phyloP scores from a whole-genome alignment of 2,329 filamentous ascomycete genomes.

The Alternaria sp. region DNA sequence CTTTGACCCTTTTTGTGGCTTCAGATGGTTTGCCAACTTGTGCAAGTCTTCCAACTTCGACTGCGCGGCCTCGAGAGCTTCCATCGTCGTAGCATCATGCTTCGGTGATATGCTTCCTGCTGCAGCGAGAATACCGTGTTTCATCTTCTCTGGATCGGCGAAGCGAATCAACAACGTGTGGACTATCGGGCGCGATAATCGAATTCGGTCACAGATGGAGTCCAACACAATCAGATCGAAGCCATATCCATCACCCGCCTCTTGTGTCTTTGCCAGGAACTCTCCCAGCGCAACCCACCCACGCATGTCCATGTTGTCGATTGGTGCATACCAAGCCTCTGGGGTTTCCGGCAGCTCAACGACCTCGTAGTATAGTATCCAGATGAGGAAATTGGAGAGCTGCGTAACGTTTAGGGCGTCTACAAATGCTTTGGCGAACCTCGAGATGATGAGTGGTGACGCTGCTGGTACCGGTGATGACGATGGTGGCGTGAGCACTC shows the following conservation, averaged over 20 bases:
- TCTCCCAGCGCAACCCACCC: slow-evolving; percentile 30
- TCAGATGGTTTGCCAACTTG: slow-evolving; percentile 8
- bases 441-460: slow-evolving; percentile 1
- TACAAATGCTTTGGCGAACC: slow-evolving; percentile 21
- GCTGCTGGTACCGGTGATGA: not conserved
- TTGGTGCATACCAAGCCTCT: slow-evolving; percentile 19
- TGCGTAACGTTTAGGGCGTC: slow-evolving; percentile 16
- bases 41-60: slow-evolving; percentile 12
- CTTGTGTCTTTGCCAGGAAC: slow-evolving; percentile 5
- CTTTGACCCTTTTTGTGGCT: slow-evolving; percentile 8
- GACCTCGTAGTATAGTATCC: slow-evolving; percentile 33
- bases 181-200: slow-evolving; percentile 10
- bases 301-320: slow-evolving; percentile 25
- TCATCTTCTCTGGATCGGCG: slow-evolving; percentile 23
- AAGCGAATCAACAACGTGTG: slow-evolving; percentile 19
- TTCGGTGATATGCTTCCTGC: not conserved
- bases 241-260: slow-evolving; percentile 5
- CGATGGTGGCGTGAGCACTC: slow-evolving; percentile 6
- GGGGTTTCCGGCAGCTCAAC: slow-evolving; percentile 27
- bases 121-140: slow-evolving; percentile 14
- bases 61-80: slow-evolving; percentile 15
- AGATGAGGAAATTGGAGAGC: slow-evolving; percentile 31
- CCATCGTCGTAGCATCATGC: not conserved
- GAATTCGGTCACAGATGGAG: slow-evolving; percentile 23
- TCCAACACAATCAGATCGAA: slow-evolving; percentile 25